Evolutionary conservation across 2,329 filamentous ascomycete species (phyloP), one percentile per base, ranked within the genome.

Genomic region (Ceratocystis smalleyi): DNA sequence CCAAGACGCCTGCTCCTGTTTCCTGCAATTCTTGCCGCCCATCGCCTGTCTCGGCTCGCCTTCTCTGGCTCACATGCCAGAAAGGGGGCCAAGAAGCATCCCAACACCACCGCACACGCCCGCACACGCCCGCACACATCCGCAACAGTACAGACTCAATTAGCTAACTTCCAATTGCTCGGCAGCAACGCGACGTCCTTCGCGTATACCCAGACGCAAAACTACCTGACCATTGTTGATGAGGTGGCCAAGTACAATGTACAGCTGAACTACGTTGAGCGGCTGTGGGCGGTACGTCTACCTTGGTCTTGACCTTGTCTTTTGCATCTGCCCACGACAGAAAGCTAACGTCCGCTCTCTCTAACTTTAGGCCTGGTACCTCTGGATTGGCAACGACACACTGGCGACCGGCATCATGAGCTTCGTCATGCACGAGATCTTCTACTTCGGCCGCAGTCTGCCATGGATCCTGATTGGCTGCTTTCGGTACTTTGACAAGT

Each of bases 371-470:
- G 85, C 91, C 49, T 97, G 91, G 92, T 99, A 99, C 75, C 83
- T 92, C 17, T 99, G 86, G 82, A 96, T 97, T 87, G 89, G 95
- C 75, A 99, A 99, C 75, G 94, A 99, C 77, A 86, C 88, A 64
- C 85, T 99, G 68, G 94, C 94, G 66, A 99, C 94, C 2, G 94
- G 94, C 67, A 94, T 99, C 78, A 87, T 97, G 88, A 96, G 91
- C 71, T 99, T 99, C 75, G 77, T 87, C 69, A 89, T 97, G 83
- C 94, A 99, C 79, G 94, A 99, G 76, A 64, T 84, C 49, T 83
- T 99, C 71, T 99, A 99, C 80, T 99, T 97, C 72, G 94, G 94
- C 70, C 86, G 94, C 69, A 88, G 79, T 71, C 73, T 97, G 66
- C 94, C 94, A 1, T 99, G 89, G 84, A 89, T 97, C 70, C 85